Evolutionary conservation across 352 stramenopile species (phyloP).

Genomic region (Phytophthora nicotianae): DNA sequence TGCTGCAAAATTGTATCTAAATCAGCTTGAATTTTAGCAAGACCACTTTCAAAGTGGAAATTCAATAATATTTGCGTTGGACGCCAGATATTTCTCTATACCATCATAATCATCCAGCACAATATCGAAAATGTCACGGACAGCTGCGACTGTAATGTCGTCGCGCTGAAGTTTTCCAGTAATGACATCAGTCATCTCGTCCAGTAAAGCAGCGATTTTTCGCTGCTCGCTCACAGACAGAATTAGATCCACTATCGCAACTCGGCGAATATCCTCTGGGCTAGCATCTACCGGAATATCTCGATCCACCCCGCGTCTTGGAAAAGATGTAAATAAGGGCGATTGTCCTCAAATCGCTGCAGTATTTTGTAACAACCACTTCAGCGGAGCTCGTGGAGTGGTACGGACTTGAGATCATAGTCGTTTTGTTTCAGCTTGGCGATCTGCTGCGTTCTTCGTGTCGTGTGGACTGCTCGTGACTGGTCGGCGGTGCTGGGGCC

Average conservation of each 20-base stretch:
- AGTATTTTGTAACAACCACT: not conserved
- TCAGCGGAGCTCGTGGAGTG: not conserved
- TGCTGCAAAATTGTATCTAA: not conserved
- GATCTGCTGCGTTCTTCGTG: too few species aligned
- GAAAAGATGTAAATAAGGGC: not conserved
- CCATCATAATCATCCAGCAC: not conserved
- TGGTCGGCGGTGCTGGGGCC: too few species aligned
- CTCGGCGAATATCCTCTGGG: not conserved
- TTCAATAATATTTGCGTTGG: not conserved
- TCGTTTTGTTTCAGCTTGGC: not conserved
- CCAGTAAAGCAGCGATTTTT: not conserved
- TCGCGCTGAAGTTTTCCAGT: not conserved
- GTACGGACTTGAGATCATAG: not conserved
- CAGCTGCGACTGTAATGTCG: not conserved
- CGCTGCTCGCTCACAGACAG: not conserved
- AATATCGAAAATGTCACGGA: not conserved
- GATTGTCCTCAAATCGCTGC: not conserved
- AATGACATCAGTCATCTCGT: not conserved
- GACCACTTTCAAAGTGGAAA: not conserved
- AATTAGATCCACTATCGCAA: not conserved
- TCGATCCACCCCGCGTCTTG: too few species aligned
- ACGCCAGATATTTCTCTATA: not conserved
- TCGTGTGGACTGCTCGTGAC: too few species aligned
- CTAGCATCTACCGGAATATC: not conserved
- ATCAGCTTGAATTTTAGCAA: not conserved